Evolutionary conservation across 1,139 yeast genomes (phyloP).

Genomic region (Neolecta irregularis): DNA sequence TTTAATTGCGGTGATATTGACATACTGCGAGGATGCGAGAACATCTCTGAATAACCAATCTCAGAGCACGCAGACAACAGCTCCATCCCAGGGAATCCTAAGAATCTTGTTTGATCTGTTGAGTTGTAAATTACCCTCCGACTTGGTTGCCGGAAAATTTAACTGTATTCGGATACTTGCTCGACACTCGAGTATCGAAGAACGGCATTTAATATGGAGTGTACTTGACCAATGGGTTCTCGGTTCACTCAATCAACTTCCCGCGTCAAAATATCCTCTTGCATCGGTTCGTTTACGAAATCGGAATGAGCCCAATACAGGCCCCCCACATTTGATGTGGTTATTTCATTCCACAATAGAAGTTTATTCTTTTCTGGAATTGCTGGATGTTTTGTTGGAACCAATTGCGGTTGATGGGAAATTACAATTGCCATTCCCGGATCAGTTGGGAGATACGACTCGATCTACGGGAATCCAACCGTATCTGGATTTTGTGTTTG

Average conservation of each 20-base stretch:
- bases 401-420: slow-evolving; percentile 22
- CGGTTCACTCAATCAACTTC: slow-evolving; percentile 20
- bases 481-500: slow-evolving; percentile 53
- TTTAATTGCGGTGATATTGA: slow-evolving; percentile 36
- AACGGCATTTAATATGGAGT: slow-evolving; percentile 2
- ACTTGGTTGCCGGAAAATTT: slow-evolving; percentile 23
- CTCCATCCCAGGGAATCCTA: slow-evolving; percentile 6
- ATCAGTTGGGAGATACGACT: slow-evolving; percentile 44
- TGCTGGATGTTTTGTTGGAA: slow-evolving; percentile 32
- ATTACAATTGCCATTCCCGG: slow-evolving; percentile 41
- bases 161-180: too few relatives aligned
- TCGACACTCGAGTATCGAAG: neutral
- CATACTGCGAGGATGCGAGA: too few relatives aligned
- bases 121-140: slow-evolving; percentile 36
- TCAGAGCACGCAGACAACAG: slow-evolving; percentile 22
- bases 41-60: slow-evolving; percentile 27
- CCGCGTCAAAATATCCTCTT: slow-evolving; percentile 10
- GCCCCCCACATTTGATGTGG: slow-evolving; percentile 7
- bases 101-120: slow-evolving; percentile 26
- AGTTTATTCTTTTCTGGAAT: slow-evolving; percentile 45
- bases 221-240: slow-evolving; percentile 41
- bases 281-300: too few relatives aligned
- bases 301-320: too few relatives aligned
- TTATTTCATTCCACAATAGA: slow-evolving; percentile 21
- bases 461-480: slow-evolving; percentile 66